Evolutionary conservation across 768 basidiomycete species (phyloP).

Genomic region (Omphalotus guepiniiformis): DNA sequence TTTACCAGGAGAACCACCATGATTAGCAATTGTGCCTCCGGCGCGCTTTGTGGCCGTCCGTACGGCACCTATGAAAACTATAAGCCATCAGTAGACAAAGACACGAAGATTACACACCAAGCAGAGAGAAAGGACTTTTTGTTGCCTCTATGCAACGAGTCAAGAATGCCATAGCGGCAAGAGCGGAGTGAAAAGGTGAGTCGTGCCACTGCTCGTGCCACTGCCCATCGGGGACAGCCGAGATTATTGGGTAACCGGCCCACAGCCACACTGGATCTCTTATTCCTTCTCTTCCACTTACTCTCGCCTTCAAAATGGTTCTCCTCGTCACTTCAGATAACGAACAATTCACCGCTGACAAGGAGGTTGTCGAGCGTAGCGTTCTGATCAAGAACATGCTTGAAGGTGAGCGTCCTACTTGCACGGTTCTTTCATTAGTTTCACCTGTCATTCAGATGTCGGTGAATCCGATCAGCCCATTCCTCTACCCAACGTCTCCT

Average conservation of each 20-base stretch:
- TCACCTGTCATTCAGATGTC: conserved; percentile 55
- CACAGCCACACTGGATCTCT: no score
- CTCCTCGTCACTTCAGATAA: conserved; percentile 92
- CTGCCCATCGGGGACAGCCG: no score
- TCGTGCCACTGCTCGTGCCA: no score
- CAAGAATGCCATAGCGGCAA: conserved; percentile 42
- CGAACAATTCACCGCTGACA: conserved; percentile 90
- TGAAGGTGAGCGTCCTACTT: conserved; percentile 59
- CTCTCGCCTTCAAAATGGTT: conserved; percentile 66
- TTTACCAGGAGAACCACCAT: conserved; percentile 89
- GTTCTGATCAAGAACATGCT: conserved; percentile 99
- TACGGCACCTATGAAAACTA: conserved; percentile 48
- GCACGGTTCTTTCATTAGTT: conserved; percentile 7
- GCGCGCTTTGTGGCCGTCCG: conserved; percentile 96
- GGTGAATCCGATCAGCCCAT: conserved; percentile 94
- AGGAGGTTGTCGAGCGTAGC: conserved; percentile 90
- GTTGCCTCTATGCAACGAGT: conserved; percentile 35
- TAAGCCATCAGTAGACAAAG: not conserved
- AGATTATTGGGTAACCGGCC: no score
- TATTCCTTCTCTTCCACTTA: conserved; percentile 4
- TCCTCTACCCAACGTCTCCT: conserved; percentile 91
- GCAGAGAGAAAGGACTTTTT: conserved; percentile 46
- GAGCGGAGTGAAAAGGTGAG: no score
- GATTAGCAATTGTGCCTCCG: conserved; percentile 91
- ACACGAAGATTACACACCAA: conserved; percentile 26